Percentiles rank a stretch among this genome's conserved stretches.
Evolutionary conservation across 2,329 filamentous ascomycete species (phyloP).

Genomic region (Colletotrichum sp.): DNA sequence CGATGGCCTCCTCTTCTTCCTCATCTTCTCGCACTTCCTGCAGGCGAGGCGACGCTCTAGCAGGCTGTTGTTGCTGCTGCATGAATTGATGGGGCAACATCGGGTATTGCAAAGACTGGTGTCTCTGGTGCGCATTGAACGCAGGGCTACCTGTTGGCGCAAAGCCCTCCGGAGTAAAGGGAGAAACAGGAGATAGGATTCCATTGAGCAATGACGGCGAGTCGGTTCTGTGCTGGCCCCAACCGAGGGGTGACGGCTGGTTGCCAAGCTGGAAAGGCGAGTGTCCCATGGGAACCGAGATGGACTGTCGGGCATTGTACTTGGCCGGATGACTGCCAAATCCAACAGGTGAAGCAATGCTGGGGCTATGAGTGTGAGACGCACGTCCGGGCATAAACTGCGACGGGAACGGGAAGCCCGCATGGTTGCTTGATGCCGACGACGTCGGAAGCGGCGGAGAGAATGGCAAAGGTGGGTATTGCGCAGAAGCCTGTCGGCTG

Average conservation of each 20-base stretch:
- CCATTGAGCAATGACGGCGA: conserved; percentile 69
- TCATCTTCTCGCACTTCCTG: conserved; percentile 79
- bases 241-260: conserved; percentile 64
- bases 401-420: conserved; percentile 61
- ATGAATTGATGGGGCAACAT: conserved; percentile 62
- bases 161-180: conserved; percentile 61
- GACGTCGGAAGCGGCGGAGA: conserved; percentile 83
- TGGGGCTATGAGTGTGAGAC: conserved; percentile 66
- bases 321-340: conserved; percentile 65
- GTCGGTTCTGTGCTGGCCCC: conserved; percentile 63
- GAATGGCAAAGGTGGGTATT: conserved; percentile 78
- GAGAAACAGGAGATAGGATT: conserved; percentile 69
- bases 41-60: conserved; percentile 64
- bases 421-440: conserved; percentile 76
- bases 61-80: conserved; percentile 44
- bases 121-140: conserved; percentile 57
- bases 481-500: conserved; percentile 73
- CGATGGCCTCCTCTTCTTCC: conserved; percentile 68
- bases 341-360: conserved; percentile 75
- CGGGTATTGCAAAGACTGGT: conserved; percentile 64
- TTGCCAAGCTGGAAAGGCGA: conserved; percentile 72
- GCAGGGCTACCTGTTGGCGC: conserved; percentile 44
- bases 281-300: conserved; percentile 66
- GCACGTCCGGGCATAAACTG: conserved; percentile 66
- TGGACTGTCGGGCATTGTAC: conserved; percentile 75